phyloP scores from a whole-genome alignment of 139 green algal genomes.

The Micractinium sp. region DNA sequence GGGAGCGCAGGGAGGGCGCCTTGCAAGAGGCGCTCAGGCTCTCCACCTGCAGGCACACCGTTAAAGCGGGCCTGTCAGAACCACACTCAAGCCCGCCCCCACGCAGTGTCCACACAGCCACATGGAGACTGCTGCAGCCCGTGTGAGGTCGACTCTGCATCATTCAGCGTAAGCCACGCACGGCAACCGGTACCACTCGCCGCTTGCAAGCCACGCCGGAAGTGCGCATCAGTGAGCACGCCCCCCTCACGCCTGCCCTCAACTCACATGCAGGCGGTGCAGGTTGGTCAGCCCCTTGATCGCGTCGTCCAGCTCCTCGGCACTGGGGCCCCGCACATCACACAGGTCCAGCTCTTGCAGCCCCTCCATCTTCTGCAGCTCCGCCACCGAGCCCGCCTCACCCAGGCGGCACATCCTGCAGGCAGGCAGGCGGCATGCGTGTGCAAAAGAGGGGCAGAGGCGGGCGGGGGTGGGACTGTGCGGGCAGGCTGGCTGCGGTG shows the following conservation, averaged over 20 bases:
- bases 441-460: background rate
- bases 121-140: too few species aligned
- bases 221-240: background rate
- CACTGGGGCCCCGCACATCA: background rate
- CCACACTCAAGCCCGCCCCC: background rate
- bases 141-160: too few species aligned
- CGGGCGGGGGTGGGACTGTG: background rate
- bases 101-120: background rate
- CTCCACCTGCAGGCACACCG: background rate
- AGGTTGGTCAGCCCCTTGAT: background rate
- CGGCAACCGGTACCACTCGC: too few species aligned
- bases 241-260: background rate
- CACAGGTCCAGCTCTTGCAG: conserved; percentile 14
- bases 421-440: background rate
- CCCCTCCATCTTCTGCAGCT: background rate
- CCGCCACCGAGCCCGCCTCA: background rate
- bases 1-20: conserved; percentile 13
- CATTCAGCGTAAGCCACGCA: too few species aligned
- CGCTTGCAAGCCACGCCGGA: too few species aligned
- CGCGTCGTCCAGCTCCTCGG: background rate
- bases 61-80: background rate
- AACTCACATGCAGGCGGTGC: conserved; percentile 16
- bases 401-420: conserved; percentile 3
- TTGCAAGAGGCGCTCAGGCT: background rate
- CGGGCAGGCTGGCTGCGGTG: background rate